These are phyloP conservation scores for Tuber magnatum DNA, from an alignment of 495 filamentous ascomycete species.

Conservation along the genomic window DNA sequence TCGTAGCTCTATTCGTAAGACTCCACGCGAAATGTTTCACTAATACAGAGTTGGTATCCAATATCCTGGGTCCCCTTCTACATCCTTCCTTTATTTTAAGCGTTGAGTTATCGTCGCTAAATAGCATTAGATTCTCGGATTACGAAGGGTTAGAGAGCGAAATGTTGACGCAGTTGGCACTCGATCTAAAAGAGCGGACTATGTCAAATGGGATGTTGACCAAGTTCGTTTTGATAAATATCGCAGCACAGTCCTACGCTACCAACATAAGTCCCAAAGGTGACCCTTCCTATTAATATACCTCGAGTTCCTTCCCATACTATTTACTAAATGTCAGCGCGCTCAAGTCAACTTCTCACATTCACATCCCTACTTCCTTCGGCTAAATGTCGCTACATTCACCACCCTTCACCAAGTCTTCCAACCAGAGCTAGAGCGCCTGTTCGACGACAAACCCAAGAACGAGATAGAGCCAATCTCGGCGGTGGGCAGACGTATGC, in stretches of 20 bases:
- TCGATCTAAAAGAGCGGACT: conserved; percentile 60
- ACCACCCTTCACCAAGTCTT: conserved; percentile 68
- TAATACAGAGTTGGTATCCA: conserved; percentile 49
- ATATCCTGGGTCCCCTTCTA: neutral
- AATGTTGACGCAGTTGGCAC: conserved; percentile 66
- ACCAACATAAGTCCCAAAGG: conserved; percentile 43
- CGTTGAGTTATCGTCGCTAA: neutral
- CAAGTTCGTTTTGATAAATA: conserved; percentile 77
- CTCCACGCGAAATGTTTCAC: conserved; percentile 78
- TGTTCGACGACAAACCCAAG: conserved; percentile 47
- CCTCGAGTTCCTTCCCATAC: conserved; percentile 53
- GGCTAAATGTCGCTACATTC: conserved; percentile 76
- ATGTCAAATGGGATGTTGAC: conserved; percentile 60
- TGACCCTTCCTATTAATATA: conserved; percentile 27
- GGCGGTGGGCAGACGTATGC: conserved; percentile 55
- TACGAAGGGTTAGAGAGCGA: conserved; percentile 82
- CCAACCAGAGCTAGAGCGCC: conserved; percentile 57
- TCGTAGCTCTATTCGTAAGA: conserved; percentile 68
- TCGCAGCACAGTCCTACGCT: conserved; percentile 71
- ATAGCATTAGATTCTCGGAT: conserved; percentile 51
- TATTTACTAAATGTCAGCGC: neutral
- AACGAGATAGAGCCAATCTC: conserved; percentile 54
- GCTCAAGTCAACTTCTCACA: conserved; percentile 17
- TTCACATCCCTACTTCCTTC: conserved; percentile 54
- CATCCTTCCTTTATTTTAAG: neutral